These are phyloP conservation scores for Linnemannia zychae DNA, from an alignment of 192 early-diverging fungal species.

Conservation along the genomic window DNA sequence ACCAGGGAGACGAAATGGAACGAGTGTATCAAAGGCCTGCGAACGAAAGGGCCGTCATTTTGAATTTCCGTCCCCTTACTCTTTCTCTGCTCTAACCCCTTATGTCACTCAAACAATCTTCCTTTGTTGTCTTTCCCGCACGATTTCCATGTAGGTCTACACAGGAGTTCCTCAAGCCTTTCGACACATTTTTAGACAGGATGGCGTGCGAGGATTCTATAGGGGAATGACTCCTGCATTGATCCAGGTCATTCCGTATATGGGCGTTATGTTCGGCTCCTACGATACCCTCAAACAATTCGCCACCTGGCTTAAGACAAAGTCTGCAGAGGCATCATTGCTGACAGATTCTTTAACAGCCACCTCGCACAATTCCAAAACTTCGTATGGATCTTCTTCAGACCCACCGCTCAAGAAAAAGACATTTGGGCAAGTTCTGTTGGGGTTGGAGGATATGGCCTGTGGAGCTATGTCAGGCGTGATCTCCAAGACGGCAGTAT, in stretches of 20 bases:
- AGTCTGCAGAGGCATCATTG: background rate
- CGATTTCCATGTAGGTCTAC: slow-evolving; percentile 65
- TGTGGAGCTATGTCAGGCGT: slow-evolving; percentile 87
- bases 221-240: slow-evolving; percentile 85
- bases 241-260: slow-evolving; percentile 94
- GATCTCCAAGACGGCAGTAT: slow-evolving; percentile 86
- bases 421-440: slow-evolving; percentile 16
- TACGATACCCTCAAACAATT: slow-evolving; percentile 73
- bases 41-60: too few species aligned
- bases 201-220: slow-evolving; percentile 90
- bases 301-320: slow-evolving; percentile 51
- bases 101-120: background rate
- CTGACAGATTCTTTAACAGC: background rate
- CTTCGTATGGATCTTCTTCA: slow-evolving; percentile 1
- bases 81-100: background rate
- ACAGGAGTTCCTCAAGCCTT: slow-evolving; percentile 74
- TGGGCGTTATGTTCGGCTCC: slow-evolving; percentile 92
- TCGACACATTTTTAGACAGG: slow-evolving; percentile 71
- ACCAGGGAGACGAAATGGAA: background rate
- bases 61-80: background rate
- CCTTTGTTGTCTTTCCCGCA: background rate
- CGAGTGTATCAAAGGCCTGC: too few species aligned
- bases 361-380: background rate
- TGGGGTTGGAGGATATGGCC: slow-evolving; percentile 73
- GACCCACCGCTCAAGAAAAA: background rate